Evolutionary conservation across 345 rosid genomes (phyloP).

Genomic region (Stellera chamaejasme): DNA sequence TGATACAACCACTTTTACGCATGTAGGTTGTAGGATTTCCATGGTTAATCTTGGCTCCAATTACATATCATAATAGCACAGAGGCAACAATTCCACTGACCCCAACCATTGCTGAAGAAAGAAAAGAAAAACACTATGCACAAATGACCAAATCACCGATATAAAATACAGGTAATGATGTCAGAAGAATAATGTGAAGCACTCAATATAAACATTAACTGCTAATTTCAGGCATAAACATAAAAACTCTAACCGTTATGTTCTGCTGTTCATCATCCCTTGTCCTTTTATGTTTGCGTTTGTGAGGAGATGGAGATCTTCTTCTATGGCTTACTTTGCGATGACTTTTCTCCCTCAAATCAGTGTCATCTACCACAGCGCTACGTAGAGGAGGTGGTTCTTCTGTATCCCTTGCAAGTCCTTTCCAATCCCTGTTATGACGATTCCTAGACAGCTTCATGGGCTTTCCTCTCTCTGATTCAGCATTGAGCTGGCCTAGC

Average conservation of each 20-base stretch:
- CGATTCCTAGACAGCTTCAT: slow-evolving; percentile 30
- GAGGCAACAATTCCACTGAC: no score
- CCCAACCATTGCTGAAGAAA: no score
- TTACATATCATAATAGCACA: no score
- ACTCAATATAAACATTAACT: no score
- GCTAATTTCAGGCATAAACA: neutral
- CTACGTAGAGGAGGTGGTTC: slow-evolving; percentile 63
- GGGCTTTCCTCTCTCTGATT: slow-evolving; percentile 37
- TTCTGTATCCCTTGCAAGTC: slow-evolving; percentile 33
- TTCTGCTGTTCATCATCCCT: slow-evolving; percentile 40
- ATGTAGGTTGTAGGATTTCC: no score
- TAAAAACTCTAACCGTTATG: slow-evolving; percentile 42
- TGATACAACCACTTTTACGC: no score
- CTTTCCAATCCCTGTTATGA: slow-evolving; percentile 67
- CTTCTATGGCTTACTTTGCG: slow-evolving; percentile 25
- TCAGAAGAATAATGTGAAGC: no score
- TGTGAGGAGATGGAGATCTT: slow-evolving; percentile 50
- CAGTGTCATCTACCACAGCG: slow-evolving; percentile 40
- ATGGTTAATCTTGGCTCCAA: no score
- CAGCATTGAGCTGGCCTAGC: slow-evolving; percentile 29
- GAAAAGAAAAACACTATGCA: no score
- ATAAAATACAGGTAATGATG: no score
- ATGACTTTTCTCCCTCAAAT: slow-evolving; percentile 35
- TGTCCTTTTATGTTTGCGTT: slow-evolving; percentile 45
- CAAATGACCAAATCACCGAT: no score